Base-by-base conservation (phyloP, 345 rosid genomes). In the Sonneratia alba region DNA sequence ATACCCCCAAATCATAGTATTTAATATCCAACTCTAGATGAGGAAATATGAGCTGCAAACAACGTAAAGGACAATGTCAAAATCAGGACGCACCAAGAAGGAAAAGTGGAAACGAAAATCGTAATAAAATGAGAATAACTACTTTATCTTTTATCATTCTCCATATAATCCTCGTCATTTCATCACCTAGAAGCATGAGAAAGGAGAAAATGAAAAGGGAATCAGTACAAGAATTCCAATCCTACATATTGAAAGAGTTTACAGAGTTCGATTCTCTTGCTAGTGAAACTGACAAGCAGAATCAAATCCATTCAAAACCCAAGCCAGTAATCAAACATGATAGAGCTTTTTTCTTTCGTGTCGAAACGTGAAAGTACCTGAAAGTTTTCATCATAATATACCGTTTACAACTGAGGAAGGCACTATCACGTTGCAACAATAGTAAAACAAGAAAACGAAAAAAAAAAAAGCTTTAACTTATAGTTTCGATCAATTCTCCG, bases 81-180 rank as follows among this genome's bases (percentile, higher is more conserved):
- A 63, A 65, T 22, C 21, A 77, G 48, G 42, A 40, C n/a, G 15
- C 68, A 21, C 42, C 19, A 6, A 27, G 27, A 67, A 75, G 11
- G 62, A 65, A 36, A 74, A 70, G 66, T 53, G 32, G 16, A 68
- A 68, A 27, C 34, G 61, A 72, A 66, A 69, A 65, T n/a, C 42
- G 14, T 42, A 36, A 36, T 21, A 32, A 73, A 70, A 37, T 53
- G 48, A 32, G 47, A 64, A 74, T 68, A 16, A 81, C 38, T 77
- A 95, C 97, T 84, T 90, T 92, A 19, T 95, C 92, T 74, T 95
- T 95, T 62, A 90, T 89, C 96, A 83, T 83, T 69, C 69, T 78
- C 96, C 99, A 92, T 62, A 95, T 95, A 56, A 95, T 81, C 82
- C 99, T 89, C 7, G 97, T 81, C 97, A 95, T 95, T 78, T 95